A percentile compares a stretch with the other conserved stretches of the same genome.
phyloP scores from a whole-genome alignment of 2,329 filamentous ascomycete genomes.

The Neocucurbitaria cava region DNA sequence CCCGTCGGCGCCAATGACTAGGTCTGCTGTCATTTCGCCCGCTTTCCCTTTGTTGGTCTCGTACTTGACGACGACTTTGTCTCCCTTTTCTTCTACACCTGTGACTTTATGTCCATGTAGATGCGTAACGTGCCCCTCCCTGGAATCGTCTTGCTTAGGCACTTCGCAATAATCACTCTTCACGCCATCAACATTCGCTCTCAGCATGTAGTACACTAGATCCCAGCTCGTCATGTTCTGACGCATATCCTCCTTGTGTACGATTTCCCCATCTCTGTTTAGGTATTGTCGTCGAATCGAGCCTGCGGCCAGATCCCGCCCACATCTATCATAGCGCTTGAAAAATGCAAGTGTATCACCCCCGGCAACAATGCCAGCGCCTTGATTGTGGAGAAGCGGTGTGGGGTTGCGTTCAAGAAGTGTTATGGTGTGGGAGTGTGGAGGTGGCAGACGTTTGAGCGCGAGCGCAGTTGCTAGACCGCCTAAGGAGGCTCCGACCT shows the following conservation, averaged over 20 bases:
- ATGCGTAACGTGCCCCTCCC: not conserved
- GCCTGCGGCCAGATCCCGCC: not conserved
- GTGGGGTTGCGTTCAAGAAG: not conserved
- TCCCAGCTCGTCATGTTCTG: not conserved
- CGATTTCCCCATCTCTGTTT: not conserved
- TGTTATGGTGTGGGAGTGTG: conserved; percentile 10
- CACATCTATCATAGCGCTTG: not conserved
- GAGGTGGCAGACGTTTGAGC: conserved; percentile 32
- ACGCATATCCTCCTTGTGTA: too few species aligned
- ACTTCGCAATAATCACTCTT: too few species aligned
- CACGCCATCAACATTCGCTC: not conserved
- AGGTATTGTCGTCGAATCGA: not conserved
- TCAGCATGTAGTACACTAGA: not conserved
- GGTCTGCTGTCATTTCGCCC: too few species aligned
- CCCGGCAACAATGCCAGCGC: not conserved
- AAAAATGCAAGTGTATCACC: not conserved
- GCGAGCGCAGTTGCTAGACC: conserved; percentile 37
- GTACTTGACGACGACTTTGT: not conserved
- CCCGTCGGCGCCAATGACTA: not conserved
- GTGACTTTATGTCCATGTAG: too few species aligned
- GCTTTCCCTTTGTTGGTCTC: not conserved
- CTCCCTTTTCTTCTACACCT: not conserved
- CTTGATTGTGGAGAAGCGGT: not conserved
- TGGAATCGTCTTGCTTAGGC: not conserved
- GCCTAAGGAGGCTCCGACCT: conserved; percentile 42